Conservation (phyloP, 2,329 filamentous ascomycete species). For the Penicillium sp. region DNA sequence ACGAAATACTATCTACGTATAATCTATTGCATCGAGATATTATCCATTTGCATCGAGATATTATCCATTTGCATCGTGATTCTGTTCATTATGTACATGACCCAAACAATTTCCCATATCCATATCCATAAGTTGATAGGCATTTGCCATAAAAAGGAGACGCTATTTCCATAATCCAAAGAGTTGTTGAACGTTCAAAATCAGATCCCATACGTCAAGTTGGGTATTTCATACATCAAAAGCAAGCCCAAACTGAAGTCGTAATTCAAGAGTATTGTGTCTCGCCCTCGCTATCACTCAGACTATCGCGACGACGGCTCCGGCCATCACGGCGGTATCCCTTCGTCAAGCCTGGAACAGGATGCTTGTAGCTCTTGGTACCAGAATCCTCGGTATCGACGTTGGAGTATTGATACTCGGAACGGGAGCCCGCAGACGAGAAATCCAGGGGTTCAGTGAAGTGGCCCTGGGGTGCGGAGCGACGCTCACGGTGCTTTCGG, state of each 20-base stretch:
- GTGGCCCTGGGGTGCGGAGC: slow-evolving; percentile 34
- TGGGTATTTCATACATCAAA: not conserved
- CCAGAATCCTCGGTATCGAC: slow-evolving; percentile 45
- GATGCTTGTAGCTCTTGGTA: slow-evolving; percentile 56
- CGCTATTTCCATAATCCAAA: slow-evolving; percentile 6
- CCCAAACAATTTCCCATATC: slow-evolving; percentile 5
- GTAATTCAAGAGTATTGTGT: slow-evolving; percentile 27
- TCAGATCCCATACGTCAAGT: not conserved
- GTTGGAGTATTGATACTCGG: slow-evolving; percentile 43
- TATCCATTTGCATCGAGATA: not conserved
- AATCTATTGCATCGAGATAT: not conserved
- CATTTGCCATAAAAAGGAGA: not conserved
- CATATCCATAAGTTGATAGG: slow-evolving; percentile 4
- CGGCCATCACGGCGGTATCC: slow-evolving; percentile 40
- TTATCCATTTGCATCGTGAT: slow-evolving; percentile 1
- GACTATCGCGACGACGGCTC: slow-evolving; percentile 50
- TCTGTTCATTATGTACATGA: slow-evolving; percentile 11
- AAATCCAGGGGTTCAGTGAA: slow-evolving; percentile 47
- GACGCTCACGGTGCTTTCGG: slow-evolving; percentile 33
- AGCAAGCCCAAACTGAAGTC: not conserved
- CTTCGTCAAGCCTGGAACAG: slow-evolving; percentile 54
- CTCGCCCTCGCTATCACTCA: slow-evolving; percentile 53
- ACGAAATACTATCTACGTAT: not conserved
- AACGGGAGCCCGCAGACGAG: slow-evolving; percentile 36
- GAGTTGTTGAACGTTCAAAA: not conserved